phyloP scores from a whole-genome alignment of 2,329 filamentous ascomycete species.

The Stagonosporopsis cucurbitacearum region DNA sequence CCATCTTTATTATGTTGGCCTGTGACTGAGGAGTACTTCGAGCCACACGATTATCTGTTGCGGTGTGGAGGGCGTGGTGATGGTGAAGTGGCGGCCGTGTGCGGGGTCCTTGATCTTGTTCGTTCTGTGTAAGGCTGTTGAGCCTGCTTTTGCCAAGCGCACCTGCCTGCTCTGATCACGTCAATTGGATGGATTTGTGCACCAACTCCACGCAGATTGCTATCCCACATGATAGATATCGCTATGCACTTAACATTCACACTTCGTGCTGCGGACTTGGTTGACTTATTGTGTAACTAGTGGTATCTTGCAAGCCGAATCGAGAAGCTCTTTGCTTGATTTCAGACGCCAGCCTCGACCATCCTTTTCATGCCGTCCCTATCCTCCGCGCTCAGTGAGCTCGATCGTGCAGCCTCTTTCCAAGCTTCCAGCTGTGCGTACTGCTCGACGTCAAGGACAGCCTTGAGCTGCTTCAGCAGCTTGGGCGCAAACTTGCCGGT shows the following conservation, averaged over 20 bases:
- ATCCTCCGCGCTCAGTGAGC: slow-evolving; percentile 40
- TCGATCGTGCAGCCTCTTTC: slow-evolving; percentile 48
- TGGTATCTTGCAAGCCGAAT: not conserved
- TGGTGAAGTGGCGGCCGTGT: slow-evolving; percentile 9
- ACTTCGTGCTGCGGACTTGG: too few species aligned
- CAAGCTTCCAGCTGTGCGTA: slow-evolving; percentile 44
- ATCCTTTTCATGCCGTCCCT: slow-evolving; percentile 43
- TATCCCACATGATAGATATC: not conserved
- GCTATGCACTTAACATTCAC: not conserved
- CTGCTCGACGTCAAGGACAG: slow-evolving; percentile 24
- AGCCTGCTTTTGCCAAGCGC: slow-evolving; percentile 13
- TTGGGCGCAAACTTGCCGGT: slow-evolving; percentile 52
- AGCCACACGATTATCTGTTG: not conserved
- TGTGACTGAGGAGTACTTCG: too few species aligned
- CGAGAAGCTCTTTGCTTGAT: not conserved
- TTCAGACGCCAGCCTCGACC: slow-evolving; percentile 25
- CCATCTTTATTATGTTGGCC: not conserved
- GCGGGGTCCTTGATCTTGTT: slow-evolving; percentile 17
- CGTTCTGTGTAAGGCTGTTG: not conserved
- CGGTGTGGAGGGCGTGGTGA: slow-evolving; percentile 5
- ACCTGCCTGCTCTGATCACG: slow-evolving; percentile 6
- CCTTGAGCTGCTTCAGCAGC: slow-evolving; percentile 47
- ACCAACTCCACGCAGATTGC: not conserved
- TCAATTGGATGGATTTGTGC: slow-evolving; percentile 6
- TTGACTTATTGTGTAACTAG: not conserved